These are phyloP conservation scores for Schizonepeta tenuifolia DNA, from an alignment of 257 asterid genomes.

Conservation along the genomic window DNA sequence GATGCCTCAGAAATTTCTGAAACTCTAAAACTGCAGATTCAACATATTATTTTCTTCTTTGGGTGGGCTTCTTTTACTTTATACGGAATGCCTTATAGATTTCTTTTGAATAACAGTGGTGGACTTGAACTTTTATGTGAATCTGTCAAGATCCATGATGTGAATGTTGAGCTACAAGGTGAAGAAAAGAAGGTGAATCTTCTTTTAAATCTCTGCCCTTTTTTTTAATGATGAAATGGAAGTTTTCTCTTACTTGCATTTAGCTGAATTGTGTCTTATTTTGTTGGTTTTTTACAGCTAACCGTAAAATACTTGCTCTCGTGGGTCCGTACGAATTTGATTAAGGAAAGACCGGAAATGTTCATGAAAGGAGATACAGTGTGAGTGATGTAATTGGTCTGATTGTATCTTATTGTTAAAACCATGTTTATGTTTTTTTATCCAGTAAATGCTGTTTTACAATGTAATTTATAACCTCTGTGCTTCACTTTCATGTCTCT, in stretches of 20 bases:
- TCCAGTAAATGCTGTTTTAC: too few species aligned
- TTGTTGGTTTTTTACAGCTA: slow-evolving; percentile 49
- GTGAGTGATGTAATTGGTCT: slow-evolving; percentile 53
- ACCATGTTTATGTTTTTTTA: too few species aligned
- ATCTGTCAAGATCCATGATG: slow-evolving; percentile 82
- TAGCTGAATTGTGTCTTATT: slow-evolving; percentile 17
- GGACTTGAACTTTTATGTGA: slow-evolving; percentile 94
- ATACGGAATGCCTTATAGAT: slow-evolving; percentile 16
- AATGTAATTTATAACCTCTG: not conserved
- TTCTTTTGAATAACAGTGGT: slow-evolving; percentile 56
- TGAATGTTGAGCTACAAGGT: slow-evolving; percentile 59
- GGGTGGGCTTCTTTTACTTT: slow-evolving; percentile 1
- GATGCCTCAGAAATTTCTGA: not conserved
- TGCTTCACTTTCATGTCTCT: not conserved
- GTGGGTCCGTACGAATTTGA: slow-evolving; percentile 87
- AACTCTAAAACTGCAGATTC: not conserved
- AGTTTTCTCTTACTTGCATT: not conserved
- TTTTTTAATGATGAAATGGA: not conserved
- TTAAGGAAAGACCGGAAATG: slow-evolving; percentile 99
- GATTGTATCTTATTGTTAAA: not conserved
- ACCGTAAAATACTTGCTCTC: slow-evolving; percentile 81
- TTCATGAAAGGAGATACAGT: slow-evolving; percentile 96
- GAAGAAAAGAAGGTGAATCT: slow-evolving; percentile 64
- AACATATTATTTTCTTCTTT: not conserved
- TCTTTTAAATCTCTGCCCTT: too few species aligned